Evolutionary conservation across 2,329 filamentous ascomycete species (phyloP).

Genomic region (Monilinia vaccinii-corymbosi): DNA sequence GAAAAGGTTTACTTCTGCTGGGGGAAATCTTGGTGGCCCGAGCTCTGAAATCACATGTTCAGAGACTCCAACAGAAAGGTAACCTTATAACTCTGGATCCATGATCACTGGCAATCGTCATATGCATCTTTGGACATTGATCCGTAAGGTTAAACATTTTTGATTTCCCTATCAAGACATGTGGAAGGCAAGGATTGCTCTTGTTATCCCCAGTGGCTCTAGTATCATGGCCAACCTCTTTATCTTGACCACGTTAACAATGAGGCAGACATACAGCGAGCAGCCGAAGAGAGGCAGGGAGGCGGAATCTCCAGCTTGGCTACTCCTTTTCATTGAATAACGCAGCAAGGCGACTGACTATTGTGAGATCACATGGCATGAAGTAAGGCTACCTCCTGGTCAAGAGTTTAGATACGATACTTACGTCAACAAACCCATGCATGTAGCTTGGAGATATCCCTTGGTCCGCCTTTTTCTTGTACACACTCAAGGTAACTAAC

Average conservation of each 20-base stretch:
- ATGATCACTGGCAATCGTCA: not conserved
- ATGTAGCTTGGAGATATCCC: not conserved
- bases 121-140: not conserved
- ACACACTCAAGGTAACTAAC: too few relatives aligned
- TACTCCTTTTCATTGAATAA: not conserved
- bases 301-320: not conserved
- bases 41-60: not conserved
- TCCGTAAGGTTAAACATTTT: too few relatives aligned
- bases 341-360: not conserved
- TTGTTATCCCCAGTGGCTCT: not conserved
- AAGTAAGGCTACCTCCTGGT: too few relatives aligned
- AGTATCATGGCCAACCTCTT: slow-evolving; percentile 8
- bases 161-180: not conserved
- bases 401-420: not conserved
- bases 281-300: not conserved
- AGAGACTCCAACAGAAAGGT: not conserved
- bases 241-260: not conserved
- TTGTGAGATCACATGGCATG: not conserved
- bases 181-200: not conserved
- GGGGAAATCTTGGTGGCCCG: not conserved
- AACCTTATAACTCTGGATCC: too few relatives aligned
- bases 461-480: not conserved
- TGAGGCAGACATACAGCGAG: not conserved
- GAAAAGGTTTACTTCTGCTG: slow-evolving; percentile 2
- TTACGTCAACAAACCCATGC: not conserved